A percentile compares a stretch with the other conserved stretches of the same genome.
Evolutionary conservation across 2,329 filamentous ascomycete species (phyloP).

Genomic region (Zarea fungicola): DNA sequence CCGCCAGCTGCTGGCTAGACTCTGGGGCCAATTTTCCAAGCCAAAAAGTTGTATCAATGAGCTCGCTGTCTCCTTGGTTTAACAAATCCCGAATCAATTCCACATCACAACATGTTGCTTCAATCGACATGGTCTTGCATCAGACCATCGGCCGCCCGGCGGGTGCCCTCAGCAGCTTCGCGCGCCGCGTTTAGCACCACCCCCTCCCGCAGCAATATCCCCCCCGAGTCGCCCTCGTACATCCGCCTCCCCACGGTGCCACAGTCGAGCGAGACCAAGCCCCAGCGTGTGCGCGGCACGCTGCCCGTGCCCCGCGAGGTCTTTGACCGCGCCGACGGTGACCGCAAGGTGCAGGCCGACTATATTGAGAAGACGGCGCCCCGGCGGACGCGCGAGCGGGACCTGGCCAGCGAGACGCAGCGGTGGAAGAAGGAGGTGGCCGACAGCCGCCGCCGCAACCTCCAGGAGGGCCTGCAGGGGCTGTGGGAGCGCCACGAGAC

Average conservation of each 20-base stretch:
- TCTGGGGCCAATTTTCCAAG: slow-evolving; percentile 6
- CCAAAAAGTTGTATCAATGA: slow-evolving; percentile 1
- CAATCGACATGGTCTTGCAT: slow-evolving; percentile 20
- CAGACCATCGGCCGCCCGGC: slow-evolving; percentile 22
- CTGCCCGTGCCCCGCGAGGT: slow-evolving; percentile 79
- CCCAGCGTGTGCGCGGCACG: slow-evolving; percentile 60
- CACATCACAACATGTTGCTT: slow-evolving; percentile 24
- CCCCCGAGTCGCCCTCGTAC: slow-evolving; percentile 83
- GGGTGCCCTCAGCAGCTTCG: slow-evolving; percentile 20
- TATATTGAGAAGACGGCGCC: slow-evolving; percentile 60
- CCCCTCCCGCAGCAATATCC: slow-evolving; percentile 50
- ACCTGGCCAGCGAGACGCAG: slow-evolving; percentile 33
- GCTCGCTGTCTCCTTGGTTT: neutral
- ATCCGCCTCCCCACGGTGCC: slow-evolving; percentile 73
- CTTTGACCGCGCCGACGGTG: slow-evolving; percentile 55
- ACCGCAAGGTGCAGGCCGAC: slow-evolving; percentile 53
- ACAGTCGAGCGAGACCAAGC: slow-evolving; percentile 57
- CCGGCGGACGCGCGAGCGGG: slow-evolving; percentile 38
- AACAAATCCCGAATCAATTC: neutral
- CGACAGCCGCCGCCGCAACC: slow-evolving; percentile 61
- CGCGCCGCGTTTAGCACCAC: slow-evolving; percentile 31
- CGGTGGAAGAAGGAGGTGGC: slow-evolving; percentile 72
- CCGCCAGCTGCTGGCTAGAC: neutral
- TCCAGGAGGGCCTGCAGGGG: slow-evolving; percentile 64
- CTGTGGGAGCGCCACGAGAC: slow-evolving; percentile 61